phyloP scores from a whole-genome alignment of 768 basidiomycete genomes.

The Trametes coccinea region DNA sequence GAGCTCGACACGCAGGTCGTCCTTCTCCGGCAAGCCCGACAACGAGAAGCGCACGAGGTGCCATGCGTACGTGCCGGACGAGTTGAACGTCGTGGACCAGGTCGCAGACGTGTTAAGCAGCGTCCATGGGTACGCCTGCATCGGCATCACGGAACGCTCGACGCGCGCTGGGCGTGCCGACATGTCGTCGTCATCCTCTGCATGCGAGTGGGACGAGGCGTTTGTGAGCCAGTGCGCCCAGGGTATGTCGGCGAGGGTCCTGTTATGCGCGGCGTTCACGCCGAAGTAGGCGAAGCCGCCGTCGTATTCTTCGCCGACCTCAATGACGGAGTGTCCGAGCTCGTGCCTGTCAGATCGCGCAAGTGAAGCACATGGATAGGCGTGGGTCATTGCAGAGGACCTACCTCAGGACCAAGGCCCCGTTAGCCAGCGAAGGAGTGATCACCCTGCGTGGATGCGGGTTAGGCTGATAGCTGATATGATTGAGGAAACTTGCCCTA shows the following conservation, averaged over 20 bases:
- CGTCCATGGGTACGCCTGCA: conserved; percentile 78
- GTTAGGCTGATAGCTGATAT: neutral
- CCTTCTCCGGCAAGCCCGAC: conserved; percentile 59
- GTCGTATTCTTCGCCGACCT: conserved; percentile 83
- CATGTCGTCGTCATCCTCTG: conserved; percentile 18
- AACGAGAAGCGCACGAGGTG: conserved; percentile 71
- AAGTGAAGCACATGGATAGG: neutral
- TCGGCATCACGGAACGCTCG: conserved; percentile 72
- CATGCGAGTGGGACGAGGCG: conserved; percentile 6
- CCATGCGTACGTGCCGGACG: conserved; percentile 62
- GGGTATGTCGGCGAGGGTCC: conserved; percentile 41
- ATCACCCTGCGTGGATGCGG: conserved; percentile 51
- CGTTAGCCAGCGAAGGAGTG: conserved; percentile 73
- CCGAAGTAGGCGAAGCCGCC: conserved; percentile 76
- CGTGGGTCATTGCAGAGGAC: neutral
- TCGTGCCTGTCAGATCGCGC: conserved; percentile 49
- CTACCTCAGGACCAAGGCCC: conserved; percentile 66
- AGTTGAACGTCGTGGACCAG: conserved; percentile 61
- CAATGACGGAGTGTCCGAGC: conserved; percentile 77
- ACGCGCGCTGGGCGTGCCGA: conserved; percentile 37
- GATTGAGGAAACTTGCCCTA: conserved; percentile 35
- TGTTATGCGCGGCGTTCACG: conserved; percentile 55
- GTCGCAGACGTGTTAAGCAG: conserved; percentile 60
- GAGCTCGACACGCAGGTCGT: conserved; percentile 57
- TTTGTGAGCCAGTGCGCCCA: conserved; percentile 74